Evolutionary conservation across 2,329 filamentous ascomycete genomes (phyloP), one percentile per base, ranked within the genome.

Genomic region (Thielaviopsis ethacetica): DNA sequence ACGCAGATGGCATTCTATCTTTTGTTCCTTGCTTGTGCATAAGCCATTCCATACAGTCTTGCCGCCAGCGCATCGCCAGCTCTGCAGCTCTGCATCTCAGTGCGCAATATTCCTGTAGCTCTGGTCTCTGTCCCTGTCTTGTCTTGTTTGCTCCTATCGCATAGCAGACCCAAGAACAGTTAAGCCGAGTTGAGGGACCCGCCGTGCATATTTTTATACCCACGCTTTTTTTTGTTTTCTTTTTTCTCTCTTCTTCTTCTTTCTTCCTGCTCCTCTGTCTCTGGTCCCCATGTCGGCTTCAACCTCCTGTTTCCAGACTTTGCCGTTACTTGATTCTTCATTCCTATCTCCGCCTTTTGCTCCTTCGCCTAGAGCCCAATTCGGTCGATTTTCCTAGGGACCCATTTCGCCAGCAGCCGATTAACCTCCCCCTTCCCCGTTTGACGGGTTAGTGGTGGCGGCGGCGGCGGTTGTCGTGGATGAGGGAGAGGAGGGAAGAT

Each of bases 291-390:
- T 58, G 57, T 49, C 57, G 38, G 51, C 51, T 49, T 54, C 38
- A 54, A 49, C 22, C 57, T 54, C 57, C 57, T 30, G 51, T 54
- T 47, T 58, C 38, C 57, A 58, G 5, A 58, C 22, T 44, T 34
- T 26, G 4, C 12, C 5, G 19, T 57, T 30, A 26, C 53, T 54
- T 34, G 21, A 34, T 54, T 41, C 53, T n/a, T 17, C 27, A 30
- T 54, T 38, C 53, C 53, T 54, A 19, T 34, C 27, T 30, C 44
- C 44, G 44, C 44, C 44, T 49, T 21, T 49, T 21, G n/a, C n/a
- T 49, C 44, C 44, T 49, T 49, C 44, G 44, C n/a, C 44, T 7
- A n/a, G 19, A 7, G 44, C 44, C n/a, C 44, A 19, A 49, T 49
- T 49, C 44, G 44, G 44, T 10, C 44, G 44, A 49, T 49, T 49